Evolutionary conservation across 495 filamentous ascomycete genomes (phyloP).

Genomic region (Aspergillus coremiiformis): DNA sequence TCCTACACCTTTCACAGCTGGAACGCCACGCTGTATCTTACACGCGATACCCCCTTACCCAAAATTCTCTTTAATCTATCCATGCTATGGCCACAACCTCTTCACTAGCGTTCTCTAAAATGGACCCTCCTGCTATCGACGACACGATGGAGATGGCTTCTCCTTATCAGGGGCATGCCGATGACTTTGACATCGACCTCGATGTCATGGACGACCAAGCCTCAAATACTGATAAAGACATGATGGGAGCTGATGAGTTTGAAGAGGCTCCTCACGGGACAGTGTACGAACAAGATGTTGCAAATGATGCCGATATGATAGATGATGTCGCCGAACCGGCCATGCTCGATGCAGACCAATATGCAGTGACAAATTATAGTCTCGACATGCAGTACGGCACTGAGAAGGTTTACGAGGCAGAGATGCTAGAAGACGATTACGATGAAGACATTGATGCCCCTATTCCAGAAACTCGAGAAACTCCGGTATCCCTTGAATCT

Average conservation of each 20-base stretch:
- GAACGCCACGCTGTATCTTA: slow-evolving; percentile 18
- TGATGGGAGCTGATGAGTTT: slow-evolving; percentile 49
- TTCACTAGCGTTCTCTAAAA: slow-evolving; percentile 27
- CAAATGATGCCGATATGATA: slow-evolving; percentile 44
- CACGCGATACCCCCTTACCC: slow-evolving; percentile 14
- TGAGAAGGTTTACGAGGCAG: slow-evolving; percentile 32
- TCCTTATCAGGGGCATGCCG: slow-evolving; percentile 41
- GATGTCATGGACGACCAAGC: slow-evolving; percentile 52
- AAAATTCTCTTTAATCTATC: slow-evolving; percentile 9
- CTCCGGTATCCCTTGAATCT: slow-evolving; percentile 5
- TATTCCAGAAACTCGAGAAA: slow-evolving; percentile 19
- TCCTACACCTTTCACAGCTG: slow-evolving; percentile 5
- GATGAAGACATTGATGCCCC: slow-evolving; percentile 28
- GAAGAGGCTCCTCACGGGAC: slow-evolving; percentile 27
- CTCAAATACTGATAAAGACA: slow-evolving; percentile 52
- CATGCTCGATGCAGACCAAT: slow-evolving; percentile 33
- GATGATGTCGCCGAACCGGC: slow-evolving; percentile 39
- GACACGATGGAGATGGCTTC: slow-evolving; percentile 51
- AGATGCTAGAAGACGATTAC: slow-evolving; percentile 41
- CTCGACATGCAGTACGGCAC: slow-evolving; percentile 29
- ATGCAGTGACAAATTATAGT: slow-evolving; percentile 25
- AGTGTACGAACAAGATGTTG: slow-evolving; percentile 24
- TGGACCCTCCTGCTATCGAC: slow-evolving; percentile 36
- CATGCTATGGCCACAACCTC: slow-evolving; percentile 35
- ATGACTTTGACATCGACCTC: slow-evolving; percentile 71